Percentiles rank a stretch among this genome's conserved stretches.
Conservation (phyloP, 2,329 filamentous ascomycete species). For the Fusarium lateritium region DNA sequence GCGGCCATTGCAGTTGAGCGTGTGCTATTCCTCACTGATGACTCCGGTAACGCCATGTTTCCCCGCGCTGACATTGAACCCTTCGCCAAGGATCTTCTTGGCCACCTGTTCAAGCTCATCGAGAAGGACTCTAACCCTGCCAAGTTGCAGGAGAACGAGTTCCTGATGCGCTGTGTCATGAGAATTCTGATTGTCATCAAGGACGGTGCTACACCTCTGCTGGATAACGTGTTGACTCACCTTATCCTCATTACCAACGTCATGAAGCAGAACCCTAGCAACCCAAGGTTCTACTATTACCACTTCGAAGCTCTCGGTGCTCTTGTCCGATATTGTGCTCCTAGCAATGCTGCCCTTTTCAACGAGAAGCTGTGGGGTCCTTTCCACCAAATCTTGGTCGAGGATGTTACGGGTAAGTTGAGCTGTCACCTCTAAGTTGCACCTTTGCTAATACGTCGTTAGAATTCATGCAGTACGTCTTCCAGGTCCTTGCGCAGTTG, state of each 20-base stretch:
- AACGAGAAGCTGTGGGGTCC: constrained; percentile 87
- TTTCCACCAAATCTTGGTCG: constrained; percentile 83
- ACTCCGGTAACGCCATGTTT: constrained; percentile 83
- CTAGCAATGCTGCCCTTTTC: constrained; percentile 77
- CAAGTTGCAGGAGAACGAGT: constrained; percentile 99
- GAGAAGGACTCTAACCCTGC: constrained; percentile 86
- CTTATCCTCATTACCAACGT: constrained; percentile 91
- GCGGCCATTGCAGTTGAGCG: constrained; percentile 97
- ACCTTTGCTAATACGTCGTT: constrained; percentile 50
- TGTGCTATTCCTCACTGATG: constrained; percentile 86
- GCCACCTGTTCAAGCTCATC: constrained; percentile 92
- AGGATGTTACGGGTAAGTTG: constrained; percentile 81
- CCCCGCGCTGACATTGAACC: constrained; percentile 83
- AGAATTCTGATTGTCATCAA: constrained; percentile 94
- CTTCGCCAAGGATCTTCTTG: constrained; percentile 86
- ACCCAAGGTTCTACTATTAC: constrained; percentile 98
- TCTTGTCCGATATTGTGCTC: constrained; percentile 79
- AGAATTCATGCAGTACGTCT: constrained; percentile 97
- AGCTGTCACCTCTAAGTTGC: background rate
- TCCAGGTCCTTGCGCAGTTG: constrained; percentile 93
- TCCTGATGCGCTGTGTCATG: constrained; percentile 99
- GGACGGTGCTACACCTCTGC: constrained; percentile 81
- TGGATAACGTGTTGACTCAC: constrained; percentile 85
- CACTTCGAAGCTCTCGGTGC: constrained; percentile 96
- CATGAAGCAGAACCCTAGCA: constrained; percentile 95